Evolutionary conservation across 2,329 filamentous ascomycete genomes (phyloP), one percentile per base, ranked within the genome.

Genomic region (Neofusicoccum kwambonambiense): DNA sequence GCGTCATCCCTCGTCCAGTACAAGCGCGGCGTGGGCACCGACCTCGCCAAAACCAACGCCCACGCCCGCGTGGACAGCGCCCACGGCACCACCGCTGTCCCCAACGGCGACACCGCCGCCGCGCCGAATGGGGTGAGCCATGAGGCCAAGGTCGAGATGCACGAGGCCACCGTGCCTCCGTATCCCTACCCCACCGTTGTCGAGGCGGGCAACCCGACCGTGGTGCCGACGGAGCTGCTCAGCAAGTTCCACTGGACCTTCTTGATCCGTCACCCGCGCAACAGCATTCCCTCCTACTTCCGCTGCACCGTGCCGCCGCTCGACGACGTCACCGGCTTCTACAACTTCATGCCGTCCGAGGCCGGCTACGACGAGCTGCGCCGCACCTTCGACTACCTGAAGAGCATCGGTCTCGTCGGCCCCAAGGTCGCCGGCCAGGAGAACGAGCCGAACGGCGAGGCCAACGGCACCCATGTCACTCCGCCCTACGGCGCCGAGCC

Each of bases 251-350:
- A 97, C 78, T 98, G 94, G 81, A 92, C 93, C 22, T 98, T 99
- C 80, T 85, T 98, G 68, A 98, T 99, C 82, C 93, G 95, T 65
- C 93, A 98, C 77, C 95, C 95, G n/a, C 88, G 92, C 72, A 88
- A 88, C 75, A 90, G 91, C 72, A 93, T 98, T 69, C 95, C 95
- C 7, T 96, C 92, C 52, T 98, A 94, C 82, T 97, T 90, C 84
- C 90, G 94, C 70, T 98, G 94, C 85, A 96, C 92, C 57, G 86
- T 97, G 62, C 93, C 95, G 13, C 95, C 95, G 0, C 84, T 97
- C 64, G 88, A 90, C 73, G 82, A 89, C 52, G 80, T 92, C 67
- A 98, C 94, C 0, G 92, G 92, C 7, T 98, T 96, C 81, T 83
- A 90, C 77, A 82, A 92, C 74, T 97, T 97, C 82, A 89, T 93